A percentile compares a stretch with the other conserved stretches of the same genome.
Conservation (phyloP, 2,329 filamentous ascomycete species). For the Nothopassalora personata region DNA sequence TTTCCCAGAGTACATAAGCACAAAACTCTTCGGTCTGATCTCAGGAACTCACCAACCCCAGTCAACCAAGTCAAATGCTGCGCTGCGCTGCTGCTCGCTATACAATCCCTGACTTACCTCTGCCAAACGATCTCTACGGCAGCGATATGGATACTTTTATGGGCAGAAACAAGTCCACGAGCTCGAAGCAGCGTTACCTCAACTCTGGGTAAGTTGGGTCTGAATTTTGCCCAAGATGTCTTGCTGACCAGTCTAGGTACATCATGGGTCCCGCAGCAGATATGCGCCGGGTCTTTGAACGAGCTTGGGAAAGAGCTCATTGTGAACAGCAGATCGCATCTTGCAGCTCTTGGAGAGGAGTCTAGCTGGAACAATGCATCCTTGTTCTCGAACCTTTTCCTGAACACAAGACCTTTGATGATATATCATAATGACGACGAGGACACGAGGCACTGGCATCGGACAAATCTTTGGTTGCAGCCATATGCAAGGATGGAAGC, state of each 20-base stretch:
- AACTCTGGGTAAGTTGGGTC: constrained; percentile 16
- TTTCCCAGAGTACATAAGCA: too few relatives aligned
- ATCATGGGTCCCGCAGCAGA: constrained; percentile 24
- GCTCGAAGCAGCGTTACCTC: constrained; percentile 21
- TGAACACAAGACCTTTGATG: constrained; percentile 26
- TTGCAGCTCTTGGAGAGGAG: constrained; percentile 6
- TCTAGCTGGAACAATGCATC: constrained; percentile 15
- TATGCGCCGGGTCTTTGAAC: constrained; percentile 21
- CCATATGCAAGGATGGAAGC: constrained; percentile 9
- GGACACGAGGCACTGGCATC: constrained; percentile 12
- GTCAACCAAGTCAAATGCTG: too few relatives aligned
- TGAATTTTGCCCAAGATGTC: neutral
- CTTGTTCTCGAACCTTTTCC: constrained; percentile 23
- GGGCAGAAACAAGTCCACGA: constrained; percentile 33
- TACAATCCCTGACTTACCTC: constrained; percentile 47
- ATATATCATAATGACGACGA: constrained; percentile 26
- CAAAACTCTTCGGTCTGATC: too few relatives aligned
- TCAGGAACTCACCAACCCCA: too few relatives aligned
- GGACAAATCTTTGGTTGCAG: constrained; percentile 20
- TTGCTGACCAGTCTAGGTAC: constrained; percentile 4
- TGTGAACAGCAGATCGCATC: constrained; percentile 8
- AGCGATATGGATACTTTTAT: constrained; percentile 29
- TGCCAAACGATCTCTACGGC: constrained; percentile 46
- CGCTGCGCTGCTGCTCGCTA: constrained; percentile 38
- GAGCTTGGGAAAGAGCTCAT: constrained; percentile 24